Evolutionary conservation across 2,329 filamentous ascomycete genomes (phyloP), one percentile per base, ranked within the genome.

Genomic region (Penicillium polonicum): DNA sequence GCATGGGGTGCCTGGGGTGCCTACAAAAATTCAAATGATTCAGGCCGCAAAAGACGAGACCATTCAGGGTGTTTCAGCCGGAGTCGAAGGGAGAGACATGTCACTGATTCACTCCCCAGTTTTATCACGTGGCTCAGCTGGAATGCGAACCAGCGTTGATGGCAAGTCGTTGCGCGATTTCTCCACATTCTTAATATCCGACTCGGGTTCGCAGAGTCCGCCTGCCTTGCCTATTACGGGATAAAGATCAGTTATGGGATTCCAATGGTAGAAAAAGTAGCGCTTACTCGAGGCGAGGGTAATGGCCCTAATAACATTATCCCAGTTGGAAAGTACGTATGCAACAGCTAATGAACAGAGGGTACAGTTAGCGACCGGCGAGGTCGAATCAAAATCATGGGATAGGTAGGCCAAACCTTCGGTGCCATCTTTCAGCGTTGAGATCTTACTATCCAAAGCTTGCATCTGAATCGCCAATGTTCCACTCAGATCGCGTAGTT

Each of bases 241-340:
- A 52, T n/a, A 21, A 27, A 23, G 15, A 25, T 57, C 35, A 57
- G 49, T 36, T 13, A 29, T n/a, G 13, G 9, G 9, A 10, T 35
- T 33, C 19, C 27, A 17, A 21, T 1, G 13, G 35, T 56, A 44
- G 75, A 17, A 15, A 52, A 19, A 52, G 13, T 33, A 9, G 15
- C 12, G 1, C 82, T 75, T 78, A 86, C 84, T 79, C 53, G 83
- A 86, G 54, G 85, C 85, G 80, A 88, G 86, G 60, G 81, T 80
- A 58, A 88, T 86, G 44, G 85, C 85, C 51, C 83, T 77, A 48
- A 88, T 72, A 29, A 88, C 85, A 65, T 85, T 86, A 52, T 85
- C 82, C 85, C 85, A 88, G 68, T 88, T 88, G 39, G 83, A 82
- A 67, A 88, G 78, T n/a, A 88, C 85, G 45, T 82, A 83, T 54